Conservation (phyloP, 352 stramenopile species). For the Pythium apleroticum region DNA sequence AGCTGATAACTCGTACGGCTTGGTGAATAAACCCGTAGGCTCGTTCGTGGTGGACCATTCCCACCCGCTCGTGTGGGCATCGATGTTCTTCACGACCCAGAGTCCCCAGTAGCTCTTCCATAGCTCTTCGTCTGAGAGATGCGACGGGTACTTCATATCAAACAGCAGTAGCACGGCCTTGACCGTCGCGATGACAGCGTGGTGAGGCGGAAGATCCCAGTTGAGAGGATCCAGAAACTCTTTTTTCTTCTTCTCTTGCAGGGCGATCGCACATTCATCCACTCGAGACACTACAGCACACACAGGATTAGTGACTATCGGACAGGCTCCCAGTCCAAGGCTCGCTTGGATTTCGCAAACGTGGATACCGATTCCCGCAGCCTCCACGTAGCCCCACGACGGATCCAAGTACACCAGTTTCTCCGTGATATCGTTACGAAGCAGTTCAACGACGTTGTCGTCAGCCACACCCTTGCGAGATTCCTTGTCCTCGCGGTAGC, state of each 20-base stretch:
- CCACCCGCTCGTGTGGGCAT: constrained; percentile 59
- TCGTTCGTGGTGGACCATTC: constrained; percentile 68
- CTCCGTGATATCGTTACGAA: constrained; percentile 33
- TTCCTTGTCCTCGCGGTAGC: not conserved
- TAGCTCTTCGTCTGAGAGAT: constrained; percentile 32
- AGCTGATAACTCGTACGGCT: constrained; percentile 56
- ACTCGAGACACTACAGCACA: constrained; percentile 42
- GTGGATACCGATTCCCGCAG: constrained; percentile 49
- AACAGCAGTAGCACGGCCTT: constrained; percentile 64
- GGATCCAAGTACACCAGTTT: constrained; percentile 45
- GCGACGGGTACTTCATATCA: constrained; percentile 29
- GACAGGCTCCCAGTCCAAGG: constrained; percentile 42
- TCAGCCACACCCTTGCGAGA: constrained; percentile 1
- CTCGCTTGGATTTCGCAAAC: not conserved
- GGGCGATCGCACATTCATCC: constrained; percentile 57
- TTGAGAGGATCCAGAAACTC: constrained; percentile 66
- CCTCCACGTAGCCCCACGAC: constrained; percentile 55
- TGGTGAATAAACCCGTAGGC: constrained; percentile 64
- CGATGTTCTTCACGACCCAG: constrained; percentile 81
- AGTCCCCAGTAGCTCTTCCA: constrained; percentile 56
- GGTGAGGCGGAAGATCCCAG: constrained; percentile 53
- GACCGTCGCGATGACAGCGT: constrained; percentile 44
- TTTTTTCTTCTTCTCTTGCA: constrained; percentile 53
- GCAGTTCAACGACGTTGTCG: constrained; percentile 14
- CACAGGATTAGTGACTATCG: not conserved